Conservation (phyloP, 1,284 basidiomycete genomes). For the Hypsizygus ulmarius region DNA sequence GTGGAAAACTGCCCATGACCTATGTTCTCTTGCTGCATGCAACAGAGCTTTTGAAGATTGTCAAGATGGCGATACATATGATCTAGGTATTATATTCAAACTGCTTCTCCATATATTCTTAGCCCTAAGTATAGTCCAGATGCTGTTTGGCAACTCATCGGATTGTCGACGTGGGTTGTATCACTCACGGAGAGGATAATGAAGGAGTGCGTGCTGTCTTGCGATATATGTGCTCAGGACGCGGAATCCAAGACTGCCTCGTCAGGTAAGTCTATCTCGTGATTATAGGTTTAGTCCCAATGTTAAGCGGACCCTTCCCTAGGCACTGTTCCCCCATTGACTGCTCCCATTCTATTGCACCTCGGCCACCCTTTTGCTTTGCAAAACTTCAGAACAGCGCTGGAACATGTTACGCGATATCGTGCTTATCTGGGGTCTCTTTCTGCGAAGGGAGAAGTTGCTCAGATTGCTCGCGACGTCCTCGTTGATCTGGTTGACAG, state of each 20-base stretch:
- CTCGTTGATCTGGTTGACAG: constrained; percentile 59
- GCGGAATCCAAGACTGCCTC: background rate
- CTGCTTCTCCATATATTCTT: background rate
- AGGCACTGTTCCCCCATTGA: constrained; percentile 14
- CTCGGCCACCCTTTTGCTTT: constrained; percentile 60
- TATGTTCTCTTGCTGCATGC: constrained; percentile 59
- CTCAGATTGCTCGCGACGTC: constrained; percentile 59
- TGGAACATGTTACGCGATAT: constrained; percentile 58
- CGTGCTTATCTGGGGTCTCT: constrained; percentile 49
- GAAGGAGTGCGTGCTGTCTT: constrained; percentile 57
- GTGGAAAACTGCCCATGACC: constrained; percentile 58
- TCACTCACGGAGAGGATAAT: constrained; percentile 59
- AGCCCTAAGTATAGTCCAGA: constrained; percentile 37
- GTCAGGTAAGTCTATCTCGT: constrained; percentile 3
- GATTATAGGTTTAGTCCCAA: background rate
- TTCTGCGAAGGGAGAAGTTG: constrained; percentile 53
- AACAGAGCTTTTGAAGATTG: constrained; percentile 65
- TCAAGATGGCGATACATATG: constrained; percentile 58
- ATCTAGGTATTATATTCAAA: constrained; percentile 44
- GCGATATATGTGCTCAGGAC: constrained; percentile 24
- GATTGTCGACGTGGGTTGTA: constrained; percentile 57
- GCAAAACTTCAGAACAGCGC: constrained; percentile 44
- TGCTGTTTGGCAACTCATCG: constrained; percentile 67
- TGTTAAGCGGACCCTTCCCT: background rate
- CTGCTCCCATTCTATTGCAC: constrained; percentile 49